phyloP scores from a whole-genome alignment of 805 yeast species.

The Wickerhamiella qilinensis region DNA sequence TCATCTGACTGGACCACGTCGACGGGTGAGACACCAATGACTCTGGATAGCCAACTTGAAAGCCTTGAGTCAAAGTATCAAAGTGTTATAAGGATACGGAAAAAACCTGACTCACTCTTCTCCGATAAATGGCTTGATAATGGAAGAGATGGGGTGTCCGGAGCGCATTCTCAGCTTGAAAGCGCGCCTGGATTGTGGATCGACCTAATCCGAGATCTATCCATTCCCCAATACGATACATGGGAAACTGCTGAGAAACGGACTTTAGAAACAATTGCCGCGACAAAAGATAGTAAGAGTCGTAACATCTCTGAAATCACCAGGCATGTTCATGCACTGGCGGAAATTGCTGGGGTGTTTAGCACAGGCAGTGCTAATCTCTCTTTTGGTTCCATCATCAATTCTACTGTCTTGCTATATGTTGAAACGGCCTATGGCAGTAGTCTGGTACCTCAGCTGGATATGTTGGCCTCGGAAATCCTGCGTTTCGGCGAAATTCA shows the following conservation, averaged over 20 bases:
- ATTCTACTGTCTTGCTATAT: neutral
- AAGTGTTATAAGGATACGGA: too few relatives aligned
- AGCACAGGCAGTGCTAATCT: neutral
- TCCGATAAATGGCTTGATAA: too few relatives aligned
- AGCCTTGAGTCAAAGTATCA: too few relatives aligned
- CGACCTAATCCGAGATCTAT: neutral
- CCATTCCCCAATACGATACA: neutral
- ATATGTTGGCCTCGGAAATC: neutral
- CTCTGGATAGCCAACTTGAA: too few relatives aligned
- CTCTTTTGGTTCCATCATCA: neutral
- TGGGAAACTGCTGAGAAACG: neutral
- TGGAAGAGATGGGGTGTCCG: too few relatives aligned
- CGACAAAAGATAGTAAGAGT: neutral
- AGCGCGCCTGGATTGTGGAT: neutral
- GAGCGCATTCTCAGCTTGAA: too few relatives aligned
- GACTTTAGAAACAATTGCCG: neutral
- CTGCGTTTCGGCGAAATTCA: neutral
- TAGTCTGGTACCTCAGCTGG: neutral
- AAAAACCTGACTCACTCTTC: too few relatives aligned
- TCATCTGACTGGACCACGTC: neutral
- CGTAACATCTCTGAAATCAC: neutral
- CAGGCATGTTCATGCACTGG: neutral
- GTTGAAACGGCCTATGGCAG: neutral
- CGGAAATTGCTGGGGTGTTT: neutral
- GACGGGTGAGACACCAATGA: neutral